phyloP scores from a whole-genome alignment of 73 alveolate species.

The Durusdinium trenchii region DNA sequence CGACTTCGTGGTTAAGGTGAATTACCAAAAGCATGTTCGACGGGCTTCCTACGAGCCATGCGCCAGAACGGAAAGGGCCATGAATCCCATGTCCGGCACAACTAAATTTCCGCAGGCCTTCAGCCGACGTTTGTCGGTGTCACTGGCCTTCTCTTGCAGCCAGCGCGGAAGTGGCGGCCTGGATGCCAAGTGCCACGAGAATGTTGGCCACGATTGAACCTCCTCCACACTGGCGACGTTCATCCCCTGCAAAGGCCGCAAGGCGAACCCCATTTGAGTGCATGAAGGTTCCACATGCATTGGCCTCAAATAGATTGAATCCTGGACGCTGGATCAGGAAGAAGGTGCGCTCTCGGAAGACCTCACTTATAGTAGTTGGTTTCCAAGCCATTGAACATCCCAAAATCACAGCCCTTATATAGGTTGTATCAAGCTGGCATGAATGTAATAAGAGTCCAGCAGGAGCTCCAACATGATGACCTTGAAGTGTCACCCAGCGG shows the following conservation, averaged over 20 bases:
- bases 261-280: not conserved
- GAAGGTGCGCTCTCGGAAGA: not conserved
- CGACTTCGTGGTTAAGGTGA: too few species aligned
- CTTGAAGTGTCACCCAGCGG: not conserved
- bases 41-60: not conserved
- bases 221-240: not conserved
- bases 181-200: not conserved
- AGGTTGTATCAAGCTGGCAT: not conserved
- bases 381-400: not conserved
- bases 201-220: not conserved
- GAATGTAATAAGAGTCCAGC: not conserved
- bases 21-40: not conserved
- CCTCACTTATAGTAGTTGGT: too few species aligned
- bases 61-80: not conserved
- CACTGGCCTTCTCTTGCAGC: not conserved
- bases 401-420: not conserved
- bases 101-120: not conserved
- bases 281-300: not conserved
- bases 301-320: conserved; percentile 8
- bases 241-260: conserved; percentile 26
- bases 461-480: conserved; percentile 21
- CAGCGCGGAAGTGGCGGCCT: not conserved
- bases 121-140: not conserved
- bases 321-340: not conserved
- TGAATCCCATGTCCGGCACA: not conserved